Conservation (phyloP, 306 rosid species). For the Malus sieversii region DNA sequence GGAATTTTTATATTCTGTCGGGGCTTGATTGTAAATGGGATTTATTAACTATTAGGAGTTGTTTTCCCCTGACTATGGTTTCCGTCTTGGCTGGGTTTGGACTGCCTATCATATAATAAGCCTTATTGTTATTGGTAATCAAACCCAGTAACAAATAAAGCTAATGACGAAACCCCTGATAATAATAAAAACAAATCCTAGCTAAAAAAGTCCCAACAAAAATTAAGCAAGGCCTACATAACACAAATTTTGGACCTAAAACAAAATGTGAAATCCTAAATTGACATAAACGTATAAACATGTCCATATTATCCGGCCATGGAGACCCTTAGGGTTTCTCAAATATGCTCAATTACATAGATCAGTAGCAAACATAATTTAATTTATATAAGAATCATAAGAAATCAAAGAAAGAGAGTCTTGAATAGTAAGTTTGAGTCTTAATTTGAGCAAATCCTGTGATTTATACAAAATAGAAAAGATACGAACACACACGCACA, state of each 20-base stretch:
- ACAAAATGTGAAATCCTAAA: neutral
- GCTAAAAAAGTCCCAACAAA: neutral
- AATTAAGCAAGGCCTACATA: neutral
- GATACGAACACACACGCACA: neutral
- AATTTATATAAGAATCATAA: neutral
- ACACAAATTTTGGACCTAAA: neutral
- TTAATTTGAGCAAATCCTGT: neutral
- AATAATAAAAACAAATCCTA: neutral
- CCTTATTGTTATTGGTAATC: neutral
- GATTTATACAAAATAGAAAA: neutral
- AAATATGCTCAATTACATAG: neutral
- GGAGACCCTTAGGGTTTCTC: neutral
- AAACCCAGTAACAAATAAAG: neutral
- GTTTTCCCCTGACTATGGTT: neutral
- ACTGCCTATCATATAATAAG: neutral
- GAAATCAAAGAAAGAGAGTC: neutral
- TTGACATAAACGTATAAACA: neutral
- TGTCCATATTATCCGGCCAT: neutral
- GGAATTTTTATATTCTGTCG: neutral
- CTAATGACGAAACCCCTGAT: neutral
- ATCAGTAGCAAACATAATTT: neutral
- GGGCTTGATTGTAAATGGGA: neutral
- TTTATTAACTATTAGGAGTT: neutral
- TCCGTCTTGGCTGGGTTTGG: neutral
- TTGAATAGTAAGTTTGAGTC: neutral